Evolutionary conservation across 257 asterid genomes (phyloP), one percentile per base, ranked within the genome.

Genomic region (Scutellaria minor): DNA sequence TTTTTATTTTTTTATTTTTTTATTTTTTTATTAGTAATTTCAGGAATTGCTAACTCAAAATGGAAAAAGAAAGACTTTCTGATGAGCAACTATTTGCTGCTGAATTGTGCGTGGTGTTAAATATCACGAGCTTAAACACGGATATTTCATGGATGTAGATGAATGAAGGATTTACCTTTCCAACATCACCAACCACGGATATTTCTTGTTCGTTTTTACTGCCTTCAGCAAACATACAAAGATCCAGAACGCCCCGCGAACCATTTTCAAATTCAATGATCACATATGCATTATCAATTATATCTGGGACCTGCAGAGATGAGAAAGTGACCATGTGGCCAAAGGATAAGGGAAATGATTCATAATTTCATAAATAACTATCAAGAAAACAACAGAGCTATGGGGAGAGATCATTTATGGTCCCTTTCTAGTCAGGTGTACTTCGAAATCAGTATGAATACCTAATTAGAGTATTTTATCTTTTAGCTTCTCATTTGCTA

Each of bases 201-300:
- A 94, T 94, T 80, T 94, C 99, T 83, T 94, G 99, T 73, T 94
- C 99, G 62, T 89, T 91, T 82, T 85, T 87, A 77, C 97, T 89
- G 71, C 99, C 99, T 74, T 94, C 99, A 18, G 97, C 97, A 79
- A 91, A 94, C 99, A 94, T 94, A 47, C 99, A 94, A 5, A 94
- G 90, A 78, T 94, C 99, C 15, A 94, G 93, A 87, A 91, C 75
- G 72, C 96, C 99, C 18, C 97, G 91, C 1, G 87, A 83, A 41
- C 97, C 93, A 71, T 91, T 94, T 40, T 89, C 88, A 9, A 94
- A 94, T 78, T 94, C 99, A 54, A 94, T 90, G 35, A 94, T 88
- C 0, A 92, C 99, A 70, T 89, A 94, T 7, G 99, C 97, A 75
- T 94, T 94, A 58, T 94, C 99, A 13, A 94, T 94, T 48, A 94